These are phyloP conservation scores for Aspergillus egyptiacus DNA, from an alignment of 495 filamentous ascomycete species.

Conservation along the genomic window DNA sequence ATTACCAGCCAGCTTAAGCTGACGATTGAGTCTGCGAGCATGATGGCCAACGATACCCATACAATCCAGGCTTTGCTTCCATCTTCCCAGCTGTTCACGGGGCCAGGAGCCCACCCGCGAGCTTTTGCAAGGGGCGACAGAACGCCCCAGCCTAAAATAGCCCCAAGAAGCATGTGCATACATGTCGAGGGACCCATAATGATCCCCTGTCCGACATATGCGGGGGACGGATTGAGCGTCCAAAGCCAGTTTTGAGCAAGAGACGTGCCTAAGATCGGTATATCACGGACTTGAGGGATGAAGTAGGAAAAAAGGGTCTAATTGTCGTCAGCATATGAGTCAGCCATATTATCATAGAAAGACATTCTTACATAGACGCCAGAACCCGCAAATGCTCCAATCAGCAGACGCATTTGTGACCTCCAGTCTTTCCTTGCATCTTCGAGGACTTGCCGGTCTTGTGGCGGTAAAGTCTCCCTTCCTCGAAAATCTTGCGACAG, in stretches of 20 bases:
- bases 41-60: conserved; percentile 91
- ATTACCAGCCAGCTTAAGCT: conserved; percentile 77
- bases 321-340: conserved; percentile 13
- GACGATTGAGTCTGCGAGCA: conserved; percentile 88
- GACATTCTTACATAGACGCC: conserved; percentile 48
- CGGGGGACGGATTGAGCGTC: conserved; percentile 91
- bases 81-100: conserved; percentile 77
- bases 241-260: conserved; percentile 83
- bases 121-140: conserved; percentile 82
- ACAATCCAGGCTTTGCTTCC: conserved; percentile 98
- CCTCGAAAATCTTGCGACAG: conserved; percentile 14
- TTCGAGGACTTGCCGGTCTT: conserved; percentile 23
- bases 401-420: conserved; percentile 54
- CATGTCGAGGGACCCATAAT: conserved; percentile 91
- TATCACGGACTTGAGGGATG: conserved; percentile 72
- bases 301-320: conserved; percentile 90
- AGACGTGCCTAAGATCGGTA: conserved; percentile 74
- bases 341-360: background rate
- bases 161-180: conserved; percentile 91
- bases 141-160: conserved; percentile 84
- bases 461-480: conserved; percentile 19
- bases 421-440: conserved; percentile 51
- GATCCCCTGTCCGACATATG: conserved; percentile 75
- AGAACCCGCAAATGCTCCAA: conserved; percentile 53
- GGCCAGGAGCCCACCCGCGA: conserved; percentile 83